phyloP scores from a whole-genome alignment of 768 basidiomycete species.

The Rhizopogon sp. region DNA sequence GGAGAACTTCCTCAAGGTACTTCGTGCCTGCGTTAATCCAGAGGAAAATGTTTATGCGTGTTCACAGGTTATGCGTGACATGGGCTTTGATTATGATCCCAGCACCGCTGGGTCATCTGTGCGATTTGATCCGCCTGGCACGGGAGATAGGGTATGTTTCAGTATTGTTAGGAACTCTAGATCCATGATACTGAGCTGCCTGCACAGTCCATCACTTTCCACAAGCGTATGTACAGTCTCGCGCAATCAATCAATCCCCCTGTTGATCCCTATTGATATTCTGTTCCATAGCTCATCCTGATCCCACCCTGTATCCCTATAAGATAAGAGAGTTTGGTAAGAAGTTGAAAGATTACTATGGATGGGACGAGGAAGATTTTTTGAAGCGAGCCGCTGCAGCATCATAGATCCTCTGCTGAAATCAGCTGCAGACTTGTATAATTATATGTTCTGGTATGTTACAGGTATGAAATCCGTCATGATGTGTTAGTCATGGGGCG shows the following conservation, averaged over 20 bases:
- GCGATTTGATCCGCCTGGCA: constrained; percentile 70
- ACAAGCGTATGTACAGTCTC: constrained; percentile 51
- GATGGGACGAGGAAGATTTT: constrained; percentile 54
- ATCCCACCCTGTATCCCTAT: constrained; percentile 51
- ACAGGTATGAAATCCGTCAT: neutral
- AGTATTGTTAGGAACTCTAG: neutral
- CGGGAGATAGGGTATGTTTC: constrained; percentile 36
- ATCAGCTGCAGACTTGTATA: too few species aligned
- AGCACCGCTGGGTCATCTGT: constrained; percentile 81
- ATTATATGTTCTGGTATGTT: too few species aligned
- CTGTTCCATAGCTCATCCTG: constrained; percentile 59
- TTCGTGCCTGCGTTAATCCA: neutral
- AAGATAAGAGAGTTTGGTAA: constrained; percentile 51
- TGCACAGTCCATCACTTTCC: constrained; percentile 63
- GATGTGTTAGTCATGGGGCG: too few species aligned
- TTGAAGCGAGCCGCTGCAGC: constrained; percentile 9
- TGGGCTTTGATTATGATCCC: constrained; percentile 72
- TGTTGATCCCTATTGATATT: neutral
- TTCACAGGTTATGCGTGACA: constrained; percentile 64
- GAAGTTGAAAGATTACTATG: constrained; percentile 58
- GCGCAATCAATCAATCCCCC: too few species aligned
- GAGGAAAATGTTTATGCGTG: constrained; percentile 1
- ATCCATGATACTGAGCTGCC: constrained; percentile 1
- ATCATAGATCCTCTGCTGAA: neutral
- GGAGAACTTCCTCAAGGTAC: constrained; percentile 73